These are phyloP conservation scores for Cornus controversa DNA, from an alignment of 148 eudicot genomes.

Conservation along the genomic window DNA sequence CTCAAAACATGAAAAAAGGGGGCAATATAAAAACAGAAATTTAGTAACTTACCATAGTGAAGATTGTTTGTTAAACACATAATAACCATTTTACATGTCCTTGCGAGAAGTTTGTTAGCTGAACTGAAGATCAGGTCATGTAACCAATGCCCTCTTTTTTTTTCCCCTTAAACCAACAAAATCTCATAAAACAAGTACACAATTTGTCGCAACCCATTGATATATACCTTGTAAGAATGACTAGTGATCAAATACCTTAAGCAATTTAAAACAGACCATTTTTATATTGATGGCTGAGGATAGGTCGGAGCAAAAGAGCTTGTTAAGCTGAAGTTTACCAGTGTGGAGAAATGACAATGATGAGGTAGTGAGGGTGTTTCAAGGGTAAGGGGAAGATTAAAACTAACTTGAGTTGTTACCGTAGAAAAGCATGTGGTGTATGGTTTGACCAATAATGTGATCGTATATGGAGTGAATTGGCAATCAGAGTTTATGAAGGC, in stretches of 20 bases:
- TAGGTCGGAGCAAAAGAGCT: not conserved
- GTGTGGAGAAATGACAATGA: not conserved
- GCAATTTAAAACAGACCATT: not conserved
- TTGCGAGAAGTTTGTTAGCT: not conserved
- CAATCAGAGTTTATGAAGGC: conserved; percentile 4
- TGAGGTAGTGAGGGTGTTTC: not conserved
- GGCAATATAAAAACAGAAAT: not conserved
- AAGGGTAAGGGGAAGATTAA: not conserved
- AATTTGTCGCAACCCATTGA: not conserved
- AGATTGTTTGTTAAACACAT: not conserved
- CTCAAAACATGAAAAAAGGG: not conserved
- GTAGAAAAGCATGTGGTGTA: not conserved
- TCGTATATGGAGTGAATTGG: not conserved
- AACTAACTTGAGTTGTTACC: not conserved
- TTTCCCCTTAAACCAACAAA: not conserved
- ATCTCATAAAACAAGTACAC: not conserved
- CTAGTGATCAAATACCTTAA: not conserved
- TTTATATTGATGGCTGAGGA: not conserved
- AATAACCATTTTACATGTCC: not conserved
- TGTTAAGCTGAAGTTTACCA: not conserved
- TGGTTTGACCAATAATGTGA: not conserved
- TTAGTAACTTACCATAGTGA: not conserved
- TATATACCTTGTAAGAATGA: not conserved
- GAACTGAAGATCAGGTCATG: not conserved
- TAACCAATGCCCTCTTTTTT: not conserved